Evolutionary conservation across 179 eudicot genomes (phyloP).

Genomic region (Spinacia oleracea): DNA sequence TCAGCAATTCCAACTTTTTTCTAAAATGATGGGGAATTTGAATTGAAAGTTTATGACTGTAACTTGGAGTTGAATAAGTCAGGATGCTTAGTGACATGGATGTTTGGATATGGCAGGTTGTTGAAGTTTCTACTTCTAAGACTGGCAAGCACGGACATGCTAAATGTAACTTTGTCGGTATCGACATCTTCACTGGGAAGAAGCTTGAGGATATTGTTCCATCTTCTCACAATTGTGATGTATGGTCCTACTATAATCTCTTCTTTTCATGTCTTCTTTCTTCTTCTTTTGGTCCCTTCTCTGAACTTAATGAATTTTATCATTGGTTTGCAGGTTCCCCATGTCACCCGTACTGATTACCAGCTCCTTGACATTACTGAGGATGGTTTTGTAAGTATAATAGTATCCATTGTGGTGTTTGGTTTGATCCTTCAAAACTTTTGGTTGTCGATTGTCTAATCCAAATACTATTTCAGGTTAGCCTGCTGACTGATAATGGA

Average conservation of each 20-base stretch:
- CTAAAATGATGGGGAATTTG: background rate
- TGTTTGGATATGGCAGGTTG: conserved; percentile 37
- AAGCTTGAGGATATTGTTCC: conserved; percentile 62
- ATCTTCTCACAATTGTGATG: conserved; percentile 62
- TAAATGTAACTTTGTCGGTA: conserved; percentile 60
- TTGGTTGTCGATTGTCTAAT: background rate
- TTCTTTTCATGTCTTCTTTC: background rate
- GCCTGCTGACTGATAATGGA: conserved; percentile 58
- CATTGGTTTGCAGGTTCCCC: conserved; percentile 44
- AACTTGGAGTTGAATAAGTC: background rate
- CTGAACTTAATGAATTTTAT: background rate
- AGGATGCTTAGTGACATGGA: background rate
- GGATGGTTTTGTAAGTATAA: conserved; percentile 52
- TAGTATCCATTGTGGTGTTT: background rate
- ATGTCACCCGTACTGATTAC: conserved; percentile 52
- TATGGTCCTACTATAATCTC: background rate
- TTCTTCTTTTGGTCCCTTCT: background rate
- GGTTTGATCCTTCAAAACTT: background rate
- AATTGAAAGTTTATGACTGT: background rate
- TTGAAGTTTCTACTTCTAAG: conserved; percentile 65
- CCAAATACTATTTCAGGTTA: conserved; percentile 37
- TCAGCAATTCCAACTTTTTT: background rate
- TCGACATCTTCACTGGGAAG: conserved; percentile 54
- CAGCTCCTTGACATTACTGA: conserved; percentile 57
- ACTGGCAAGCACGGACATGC: conserved; percentile 67